Evolutionary conservation across 495 filamentous ascomycete genomes (phyloP), one percentile per base, ranked within the genome.

Genomic region (Ramalina intermedia): DNA sequence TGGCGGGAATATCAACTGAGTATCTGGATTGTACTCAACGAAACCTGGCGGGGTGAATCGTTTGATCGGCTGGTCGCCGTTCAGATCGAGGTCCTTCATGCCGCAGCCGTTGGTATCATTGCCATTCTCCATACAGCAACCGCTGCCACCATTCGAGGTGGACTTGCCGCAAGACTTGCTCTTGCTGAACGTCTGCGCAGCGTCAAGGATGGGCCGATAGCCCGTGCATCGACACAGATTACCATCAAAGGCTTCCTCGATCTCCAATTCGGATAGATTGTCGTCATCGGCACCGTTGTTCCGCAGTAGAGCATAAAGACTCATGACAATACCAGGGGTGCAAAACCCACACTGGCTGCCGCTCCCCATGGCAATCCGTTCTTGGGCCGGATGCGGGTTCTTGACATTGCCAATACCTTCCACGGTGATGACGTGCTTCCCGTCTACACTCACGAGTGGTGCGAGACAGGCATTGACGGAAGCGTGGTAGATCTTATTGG

Each of bases 241-340:
- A 2, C 91, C 91, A 64, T 98, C 91, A 60, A 93, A 90, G 14
- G 85, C 85, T 65, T 91, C 85, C 62, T 94, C 86, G 47, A 94
- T 69, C 47, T 87, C 82, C 57, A 84, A 74, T 55, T 85, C 76
- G 33, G 74, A 78, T 40, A 80, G 84, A 47, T 62, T 72, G 21
- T 70, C 66, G 58, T 81, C 78, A 8, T 33, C 29, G 29, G 29
- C 29, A 33, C 29, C 29, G 29, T 33, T 33, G 60, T 89, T 94
- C 50, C 83, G 73, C 42, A 93, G 69, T 46, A 94, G 72, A 14
- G 89, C 85, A 62, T 90, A 90, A 24, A 90, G 65, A 58, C 84
- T 87, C 91, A 98, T 96, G 46, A 96, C 89, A 63, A 98, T 98
- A 8, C 91, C 91, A 4, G 90, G 91, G 6, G 91, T 96, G 60